Conservation (phyloP, 83 land plant species). For the Larix sibirica region DNA sequence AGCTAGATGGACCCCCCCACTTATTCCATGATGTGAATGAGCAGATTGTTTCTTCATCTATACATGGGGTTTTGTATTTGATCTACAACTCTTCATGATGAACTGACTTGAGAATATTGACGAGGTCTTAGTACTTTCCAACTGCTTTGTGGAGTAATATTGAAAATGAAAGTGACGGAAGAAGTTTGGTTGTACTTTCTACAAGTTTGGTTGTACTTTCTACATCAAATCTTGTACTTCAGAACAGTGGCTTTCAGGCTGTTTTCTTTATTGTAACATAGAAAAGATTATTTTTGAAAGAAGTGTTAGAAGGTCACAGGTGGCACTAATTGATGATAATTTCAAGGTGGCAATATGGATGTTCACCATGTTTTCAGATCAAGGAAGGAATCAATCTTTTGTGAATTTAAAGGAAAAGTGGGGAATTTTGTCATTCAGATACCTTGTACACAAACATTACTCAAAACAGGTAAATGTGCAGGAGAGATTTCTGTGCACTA, state of each 20-base stretch:
- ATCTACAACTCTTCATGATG: neutral
- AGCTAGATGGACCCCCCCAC: slow-evolving; percentile 26
- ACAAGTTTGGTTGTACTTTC: neutral
- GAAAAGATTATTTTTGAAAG: neutral
- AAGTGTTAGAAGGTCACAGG: neutral
- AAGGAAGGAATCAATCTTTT: neutral
- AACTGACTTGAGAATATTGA: neutral
- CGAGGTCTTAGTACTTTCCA: neutral
- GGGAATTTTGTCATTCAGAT: neutral
- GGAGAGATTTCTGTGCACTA: too few species aligned
- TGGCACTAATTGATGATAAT: neutral
- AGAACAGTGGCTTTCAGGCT: neutral
- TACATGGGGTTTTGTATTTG: neutral
- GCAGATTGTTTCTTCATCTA: neutral
- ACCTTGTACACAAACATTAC: neutral
- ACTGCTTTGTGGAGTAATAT: neutral
- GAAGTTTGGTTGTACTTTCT: neutral
- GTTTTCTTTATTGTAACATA: neutral
- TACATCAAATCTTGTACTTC: neutral
- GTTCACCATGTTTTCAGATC: neutral
- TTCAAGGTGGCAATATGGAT: neutral
- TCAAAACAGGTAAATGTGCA: neutral
- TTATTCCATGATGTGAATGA: slow-evolving; percentile 11
- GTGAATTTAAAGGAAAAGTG: neutral
- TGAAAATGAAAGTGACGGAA: neutral